Evolutionary conservation across 352 stramenopile species (phyloP).

Genomic region (Thraustochytrium striatum): DNA sequence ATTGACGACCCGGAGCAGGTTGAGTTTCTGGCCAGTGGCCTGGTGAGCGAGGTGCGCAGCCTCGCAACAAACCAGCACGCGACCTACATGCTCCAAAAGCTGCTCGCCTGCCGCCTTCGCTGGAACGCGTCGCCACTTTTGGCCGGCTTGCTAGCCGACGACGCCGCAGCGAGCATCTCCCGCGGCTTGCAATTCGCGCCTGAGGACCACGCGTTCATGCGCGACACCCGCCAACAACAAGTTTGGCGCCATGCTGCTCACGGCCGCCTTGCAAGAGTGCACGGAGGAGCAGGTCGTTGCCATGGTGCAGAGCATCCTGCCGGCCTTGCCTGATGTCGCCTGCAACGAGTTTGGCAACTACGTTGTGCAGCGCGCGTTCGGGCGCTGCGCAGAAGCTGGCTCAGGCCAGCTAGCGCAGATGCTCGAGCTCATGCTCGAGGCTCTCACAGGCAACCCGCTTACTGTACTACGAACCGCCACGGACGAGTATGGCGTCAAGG

Average conservation of each 20-base stretch:
- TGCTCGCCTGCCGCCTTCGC: neutral
- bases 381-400: neutral
- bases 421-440: too few relatives aligned
- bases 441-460: too few relatives aligned
- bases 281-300: neutral
- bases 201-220: neutral
- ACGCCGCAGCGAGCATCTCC: neutral
- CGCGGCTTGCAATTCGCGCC: neutral
- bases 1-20: conserved; percentile 19
- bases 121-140: neutral
- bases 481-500: conserved; percentile 31
- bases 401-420: neutral
- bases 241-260: conserved; percentile 36
- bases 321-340: conserved; percentile 7
- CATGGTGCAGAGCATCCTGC: conserved; percentile 9
- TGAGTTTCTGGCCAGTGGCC: neutral
- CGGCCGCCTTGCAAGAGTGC: neutral
- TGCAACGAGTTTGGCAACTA: conserved; percentile 42
- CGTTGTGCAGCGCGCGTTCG: conserved; percentile 30
- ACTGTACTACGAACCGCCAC: conserved; percentile 20
- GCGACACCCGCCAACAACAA: conserved; percentile 34
- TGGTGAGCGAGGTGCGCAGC: conserved; percentile 1
- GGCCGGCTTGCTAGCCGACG: neutral
- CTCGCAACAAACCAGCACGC: conserved; percentile 31
- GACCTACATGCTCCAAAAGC: conserved; percentile 39